Conservation (phyloP, 2,329 filamentous ascomycete species). For the Neopestalotiopsis sp. region DNA sequence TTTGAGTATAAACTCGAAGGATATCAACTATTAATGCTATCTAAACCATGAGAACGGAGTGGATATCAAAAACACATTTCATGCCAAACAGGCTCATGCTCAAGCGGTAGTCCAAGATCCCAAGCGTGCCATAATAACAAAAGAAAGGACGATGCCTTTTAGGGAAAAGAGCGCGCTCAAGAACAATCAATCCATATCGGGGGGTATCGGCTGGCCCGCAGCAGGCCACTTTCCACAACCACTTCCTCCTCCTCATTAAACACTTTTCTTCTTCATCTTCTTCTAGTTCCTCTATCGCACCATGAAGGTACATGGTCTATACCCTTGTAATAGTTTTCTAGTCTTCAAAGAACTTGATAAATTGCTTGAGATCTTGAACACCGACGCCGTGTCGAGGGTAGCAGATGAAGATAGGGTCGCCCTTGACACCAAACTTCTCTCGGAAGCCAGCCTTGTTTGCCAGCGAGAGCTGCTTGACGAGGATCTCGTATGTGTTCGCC, state of each 20-base stretch:
- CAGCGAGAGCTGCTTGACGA: conserved; percentile 82
- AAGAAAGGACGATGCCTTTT: not conserved
- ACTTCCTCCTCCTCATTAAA: not conserved
- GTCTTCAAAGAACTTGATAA: conserved; percentile 91
- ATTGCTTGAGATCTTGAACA: conserved; percentile 79
- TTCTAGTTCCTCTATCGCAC: no score
- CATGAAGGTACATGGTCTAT: not conserved
- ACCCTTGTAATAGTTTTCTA: not conserved
- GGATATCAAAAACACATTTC: not conserved
- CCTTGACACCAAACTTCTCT: conserved; percentile 84
- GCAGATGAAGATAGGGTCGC: conserved; percentile 87
- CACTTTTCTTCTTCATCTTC: no score
- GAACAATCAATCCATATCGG: not conserved
- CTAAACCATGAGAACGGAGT: conserved; percentile 1
- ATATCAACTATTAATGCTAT: not conserved
- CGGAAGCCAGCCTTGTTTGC: conserved; percentile 88
- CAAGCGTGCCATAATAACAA: not conserved
- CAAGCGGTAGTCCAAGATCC: no score
- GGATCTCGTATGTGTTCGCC: conserved; percentile 75
- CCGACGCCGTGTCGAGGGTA: conserved; percentile 88
- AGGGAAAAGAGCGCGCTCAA: not conserved
- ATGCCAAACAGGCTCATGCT: no score
- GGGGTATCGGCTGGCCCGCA: conserved; percentile 9
- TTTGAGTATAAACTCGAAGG: not conserved
- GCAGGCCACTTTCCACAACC: not conserved